Evolutionary conservation across 768 basidiomycete species (phyloP), one percentile per base, ranked within the genome.

Genomic region (Boletus speciosus): DNA sequence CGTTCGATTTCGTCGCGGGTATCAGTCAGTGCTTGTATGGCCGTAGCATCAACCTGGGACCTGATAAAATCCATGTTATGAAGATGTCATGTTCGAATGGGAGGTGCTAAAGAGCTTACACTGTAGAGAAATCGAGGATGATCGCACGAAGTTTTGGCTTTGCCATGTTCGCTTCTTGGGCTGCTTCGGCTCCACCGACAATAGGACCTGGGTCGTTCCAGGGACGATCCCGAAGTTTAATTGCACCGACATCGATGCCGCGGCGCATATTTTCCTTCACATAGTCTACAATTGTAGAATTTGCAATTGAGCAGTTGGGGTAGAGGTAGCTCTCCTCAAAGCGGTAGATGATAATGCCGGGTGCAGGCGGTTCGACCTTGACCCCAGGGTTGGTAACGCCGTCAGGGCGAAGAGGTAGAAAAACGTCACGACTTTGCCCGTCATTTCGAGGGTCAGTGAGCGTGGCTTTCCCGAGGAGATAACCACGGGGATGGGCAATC

Each of bases 131-230:
- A 69, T 99, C 97, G 19, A 98, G 76, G 29, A 99, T 88, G 60
- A 99, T 81, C 12, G 96, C 93, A 52, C 85, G 85, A 43, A 98
- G 74, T 21, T 75, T 66, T 0, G 95, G 92, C 63, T 79, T 83
- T 27, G 73, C 65, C 55, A 89, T 81, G 38, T 76, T 73, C 15
- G 71, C 73, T 44, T 62, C 71, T 56, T 76, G 80, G 38, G 84
- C 82, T 25, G 73, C 78, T 0, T 64, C 74, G 0, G 70, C 71
- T 5, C 75, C 73, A 14, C 78, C 76, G 16, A 77, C 75, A 47
- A 69, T 62, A 19, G 90, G 89, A 27, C 92, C 91, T 10, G 90
- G 85, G 62, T 97, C 94, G 66, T 99, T 99, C 96, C 96, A 99
- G 12, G 91, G 81, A 40, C 94, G 83, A 67, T 96, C 93, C 56